These are phyloP conservation scores for Pyrenophora teres DNA, from an alignment of 2,329 filamentous ascomycete genomes.

Conservation along the genomic window DNA sequence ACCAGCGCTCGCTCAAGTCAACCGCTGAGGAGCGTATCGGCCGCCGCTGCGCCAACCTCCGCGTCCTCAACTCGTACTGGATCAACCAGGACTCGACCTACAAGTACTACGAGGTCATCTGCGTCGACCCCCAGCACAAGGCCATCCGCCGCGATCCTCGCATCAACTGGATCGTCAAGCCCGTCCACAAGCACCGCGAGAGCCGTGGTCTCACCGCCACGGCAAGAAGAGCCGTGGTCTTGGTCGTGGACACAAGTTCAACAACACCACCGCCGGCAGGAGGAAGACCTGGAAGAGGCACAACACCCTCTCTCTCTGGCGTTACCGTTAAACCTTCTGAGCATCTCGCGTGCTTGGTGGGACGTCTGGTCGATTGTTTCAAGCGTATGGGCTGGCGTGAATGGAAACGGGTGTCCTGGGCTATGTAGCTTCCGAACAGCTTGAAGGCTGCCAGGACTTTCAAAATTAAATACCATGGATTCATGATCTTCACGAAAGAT, in stretches of 20 bases:
- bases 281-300: constrained; percentile 99
- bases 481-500: constrained; percentile 33
- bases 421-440: constrained; percentile 38
- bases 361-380: constrained; percentile 39
- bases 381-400: constrained; percentile 41
- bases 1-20: constrained; percentile 97
- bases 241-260: constrained; percentile 99
- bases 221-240: constrained; percentile 99
- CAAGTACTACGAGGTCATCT: constrained; percentile 99
- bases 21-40: constrained; percentile 99
- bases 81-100: constrained; percentile 99
- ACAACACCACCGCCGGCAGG: constrained; percentile 95
- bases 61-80: constrained; percentile 99
- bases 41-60: constrained; percentile 97
- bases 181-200: constrained; percentile 99
- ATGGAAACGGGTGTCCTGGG: constrained; percentile 42
- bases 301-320: constrained; percentile 99
- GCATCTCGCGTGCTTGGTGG: constrained; percentile 34
- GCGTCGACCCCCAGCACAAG: constrained; percentile 99
- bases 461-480: constrained; percentile 42
- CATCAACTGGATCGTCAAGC: constrained; percentile 99
- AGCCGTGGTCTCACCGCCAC: constrained; percentile 91
- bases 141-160: constrained; percentile 98
- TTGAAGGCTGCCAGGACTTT: constrained; percentile 30
- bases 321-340: constrained; percentile 75